Evolutionary conservation across 306 rosid species (phyloP).

Genomic region (Erythrophleum fordii): DNA sequence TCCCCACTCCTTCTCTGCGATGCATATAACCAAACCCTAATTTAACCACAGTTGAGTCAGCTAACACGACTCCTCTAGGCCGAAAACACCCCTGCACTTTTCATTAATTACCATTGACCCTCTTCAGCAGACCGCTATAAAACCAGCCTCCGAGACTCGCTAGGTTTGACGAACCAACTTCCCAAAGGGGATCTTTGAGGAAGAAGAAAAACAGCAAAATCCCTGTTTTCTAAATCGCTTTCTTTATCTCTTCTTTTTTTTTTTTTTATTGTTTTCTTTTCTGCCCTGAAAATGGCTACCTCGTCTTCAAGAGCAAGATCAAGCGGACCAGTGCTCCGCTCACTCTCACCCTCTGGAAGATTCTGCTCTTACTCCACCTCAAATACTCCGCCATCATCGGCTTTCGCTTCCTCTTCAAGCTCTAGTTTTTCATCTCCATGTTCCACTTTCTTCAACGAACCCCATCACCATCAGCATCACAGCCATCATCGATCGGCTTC

Average conservation of each 20-base stretch:
- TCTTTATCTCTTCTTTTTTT: not conserved
- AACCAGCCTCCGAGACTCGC: slow-evolving; percentile 69
- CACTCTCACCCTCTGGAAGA: slow-evolving; percentile 71
- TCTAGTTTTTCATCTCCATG: slow-evolving; percentile 61
- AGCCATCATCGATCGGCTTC: slow-evolving; percentile 71
- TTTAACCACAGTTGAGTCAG: slow-evolving; percentile 50
- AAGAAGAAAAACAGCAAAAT: not conserved
- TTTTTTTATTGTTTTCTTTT: not conserved
- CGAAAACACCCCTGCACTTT: slow-evolving; percentile 8
- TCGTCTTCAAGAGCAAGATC: slow-evolving; percentile 57
- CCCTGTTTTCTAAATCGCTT: not conserved
- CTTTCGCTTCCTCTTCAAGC: slow-evolving; percentile 80
- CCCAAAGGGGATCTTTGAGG: slow-evolving; percentile 61
- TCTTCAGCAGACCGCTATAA: slow-evolving; percentile 46
- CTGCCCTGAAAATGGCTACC: slow-evolving; percentile 50
- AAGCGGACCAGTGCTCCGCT: slow-evolving; percentile 78
- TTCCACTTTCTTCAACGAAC: slow-evolving; percentile 51
- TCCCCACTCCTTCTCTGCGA: not conserved
- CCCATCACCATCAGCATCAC: slow-evolving; percentile 39
- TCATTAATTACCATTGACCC: slow-evolving; percentile 42
- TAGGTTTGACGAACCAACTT: slow-evolving; percentile 93
- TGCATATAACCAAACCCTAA: not conserved
- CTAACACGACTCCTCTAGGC: not conserved
- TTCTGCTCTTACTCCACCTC: slow-evolving; percentile 62
- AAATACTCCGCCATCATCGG: slow-evolving; percentile 54